These are phyloP conservation scores for Mixia osmundae DNA, from an alignment of 1,284 basidiomycete species.

Conservation along the genomic window DNA sequence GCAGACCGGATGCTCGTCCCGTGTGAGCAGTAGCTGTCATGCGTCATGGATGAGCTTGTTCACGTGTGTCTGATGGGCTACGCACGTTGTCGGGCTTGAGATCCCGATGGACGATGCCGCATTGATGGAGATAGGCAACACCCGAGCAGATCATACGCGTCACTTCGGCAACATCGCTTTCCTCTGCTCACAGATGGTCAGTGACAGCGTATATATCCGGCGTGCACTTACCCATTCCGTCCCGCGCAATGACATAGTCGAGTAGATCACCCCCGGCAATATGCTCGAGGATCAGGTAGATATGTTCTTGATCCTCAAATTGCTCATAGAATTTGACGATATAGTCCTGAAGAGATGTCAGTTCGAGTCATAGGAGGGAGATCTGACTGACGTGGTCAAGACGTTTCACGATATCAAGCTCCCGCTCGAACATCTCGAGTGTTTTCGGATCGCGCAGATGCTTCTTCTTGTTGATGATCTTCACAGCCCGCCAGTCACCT, in stretches of 20 bases:
- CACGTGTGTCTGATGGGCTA: conserved; percentile 14
- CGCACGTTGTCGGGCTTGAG: conserved; percentile 37
- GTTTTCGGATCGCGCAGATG: conserved; percentile 16
- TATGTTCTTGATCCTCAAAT: conserved; percentile 40
- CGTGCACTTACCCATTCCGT: conserved; percentile 14
- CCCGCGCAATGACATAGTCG: conserved; percentile 13
- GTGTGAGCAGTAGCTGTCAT: conserved; percentile 50
- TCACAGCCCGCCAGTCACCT: conserved; percentile 44
- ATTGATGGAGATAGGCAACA: conserved; percentile 37
- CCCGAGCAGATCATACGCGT: conserved; percentile 51
- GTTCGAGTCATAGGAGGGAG: not conserved
- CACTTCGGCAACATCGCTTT: conserved; percentile 34
- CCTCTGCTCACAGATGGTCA: conserved; percentile 25
- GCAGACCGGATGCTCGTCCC: conserved; percentile 35
- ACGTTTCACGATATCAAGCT: conserved; percentile 50
- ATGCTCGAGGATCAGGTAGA: conserved; percentile 32
- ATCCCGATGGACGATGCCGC: conserved; percentile 64
- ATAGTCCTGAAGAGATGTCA: conserved; percentile 28
- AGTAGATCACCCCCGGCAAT: conserved; percentile 73
- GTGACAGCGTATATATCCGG: not conserved
- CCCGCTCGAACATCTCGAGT: conserved; percentile 36
- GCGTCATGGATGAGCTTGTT: not conserved
- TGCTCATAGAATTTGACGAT: conserved; percentile 59
- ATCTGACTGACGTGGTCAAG: conserved; percentile 35
- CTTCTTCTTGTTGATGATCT: conserved; percentile 32